Evolutionary conservation across 148 eudicot species (phyloP), one percentile per base, ranked within the genome.

Genomic region (Diospyros kaki): DNA sequence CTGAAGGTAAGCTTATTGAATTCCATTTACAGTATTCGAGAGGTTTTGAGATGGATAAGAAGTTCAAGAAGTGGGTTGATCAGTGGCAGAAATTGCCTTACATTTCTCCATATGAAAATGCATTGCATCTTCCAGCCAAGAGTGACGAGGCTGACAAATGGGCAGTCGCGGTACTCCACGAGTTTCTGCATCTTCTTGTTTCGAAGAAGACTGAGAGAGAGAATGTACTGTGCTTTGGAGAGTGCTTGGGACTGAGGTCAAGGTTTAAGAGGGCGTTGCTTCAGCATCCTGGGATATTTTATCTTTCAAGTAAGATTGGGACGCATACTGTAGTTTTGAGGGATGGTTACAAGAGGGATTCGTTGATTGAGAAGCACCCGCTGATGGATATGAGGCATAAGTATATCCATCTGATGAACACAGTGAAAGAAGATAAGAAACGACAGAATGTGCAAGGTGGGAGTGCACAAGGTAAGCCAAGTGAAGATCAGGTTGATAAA

Each of bases 231-330:
- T 46, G 60, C 68, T 74, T 90, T 53, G 98, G 98, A 17, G 92
- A 89, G 73, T 85, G 77, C 81, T 79, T 91, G 80, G 98, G 98
- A 44, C 77, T 94, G 72, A 76, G 89, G 75, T 64, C 91, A 17
- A 87, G 98, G 89, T 80, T 92, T 77, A 90, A 86, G 75, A 88
- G 79, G 50, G 93, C 98, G 2, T 68, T 92, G 80, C 85, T 88
- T 75, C 87, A 92, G 58, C 97, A 92, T 84, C 96, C 97, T 0
- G 98, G 96, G 28, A 92, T 94, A 69, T 94, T 94, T 68, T 94
- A 94, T 79, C 78, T 88, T 76, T 94, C 97, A 6, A 87, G 86
- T 77, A 94, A 90, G 77, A 75, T 74, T 73, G 85, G 89, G 77
- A 86, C 92, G 1, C 87, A 90, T 81, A 92, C 96, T 39, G 87